These are phyloP conservation scores for Didymella pinodella DNA, from an alignment of 2,329 filamentous ascomycete genomes.

Conservation along the genomic window DNA sequence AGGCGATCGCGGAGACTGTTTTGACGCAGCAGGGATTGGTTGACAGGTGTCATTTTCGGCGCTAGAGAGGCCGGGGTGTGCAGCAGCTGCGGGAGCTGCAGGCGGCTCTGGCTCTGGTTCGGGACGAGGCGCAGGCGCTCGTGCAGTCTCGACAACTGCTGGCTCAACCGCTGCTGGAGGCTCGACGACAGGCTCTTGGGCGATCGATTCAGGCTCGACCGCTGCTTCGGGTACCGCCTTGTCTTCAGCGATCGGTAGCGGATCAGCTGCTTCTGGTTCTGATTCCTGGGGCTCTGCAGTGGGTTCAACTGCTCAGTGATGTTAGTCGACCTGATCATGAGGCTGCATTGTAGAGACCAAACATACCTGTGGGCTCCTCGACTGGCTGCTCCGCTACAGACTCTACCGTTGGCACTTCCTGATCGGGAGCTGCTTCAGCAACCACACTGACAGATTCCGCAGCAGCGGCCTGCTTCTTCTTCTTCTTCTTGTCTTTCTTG, in stretches of 20 bases:
- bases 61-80: conserved; percentile 18
- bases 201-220: conserved; percentile 17
- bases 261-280: conserved; percentile 15
- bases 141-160: conserved; percentile 19
- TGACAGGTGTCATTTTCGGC: conserved; percentile 26
- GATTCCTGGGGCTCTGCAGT: conserved; percentile 13
- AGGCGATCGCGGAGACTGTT: conserved; percentile 29
- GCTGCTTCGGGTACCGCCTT: conserved; percentile 15
- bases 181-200: conserved; percentile 17
- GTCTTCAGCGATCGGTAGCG: conserved; percentile 6
- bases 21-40: conserved; percentile 26
- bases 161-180: conserved; percentile 16
- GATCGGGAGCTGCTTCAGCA: not conserved
- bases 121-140: conserved; percentile 20
- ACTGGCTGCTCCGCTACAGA: conserved; percentile 8
- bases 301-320: conserved; percentile 6
- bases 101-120: conserved; percentile 23
- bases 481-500: conserved; percentile 14
- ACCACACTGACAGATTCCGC: not conserved
- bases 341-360: not conserved
- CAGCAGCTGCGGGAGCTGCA: conserved; percentile 21
- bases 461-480: conserved; percentile 13
- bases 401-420: conserved; percentile 1
- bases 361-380: conserved; percentile 11
- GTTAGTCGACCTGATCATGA: conserved; percentile 6